A percentile compares a stretch with the other conserved stretches of the same genome.
These are phyloP conservation scores for Wilcoxina mikolae DNA, from an alignment of 495 filamentous ascomycete genomes.

Conservation along the genomic window DNA sequence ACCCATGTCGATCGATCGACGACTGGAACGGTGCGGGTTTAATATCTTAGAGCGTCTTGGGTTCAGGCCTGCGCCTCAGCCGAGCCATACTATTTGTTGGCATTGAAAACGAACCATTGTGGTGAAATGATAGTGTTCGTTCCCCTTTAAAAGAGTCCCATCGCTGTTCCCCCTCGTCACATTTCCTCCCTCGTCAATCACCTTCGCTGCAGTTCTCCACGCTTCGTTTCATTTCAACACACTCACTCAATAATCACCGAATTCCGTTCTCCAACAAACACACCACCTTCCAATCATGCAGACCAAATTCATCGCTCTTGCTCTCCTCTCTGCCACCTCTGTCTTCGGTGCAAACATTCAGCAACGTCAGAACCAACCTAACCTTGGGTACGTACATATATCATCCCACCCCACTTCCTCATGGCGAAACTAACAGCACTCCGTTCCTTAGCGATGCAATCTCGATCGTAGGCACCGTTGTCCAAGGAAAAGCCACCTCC, in stretches of 20 bases:
- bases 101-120: too few species aligned
- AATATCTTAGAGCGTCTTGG: too few species aligned
- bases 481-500: slow-evolving; percentile 1
- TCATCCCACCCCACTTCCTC: not conserved
- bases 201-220: too few species aligned
- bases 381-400: not conserved
- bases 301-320: slow-evolving; percentile 4
- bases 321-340: not conserved
- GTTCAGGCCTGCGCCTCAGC: too few species aligned
- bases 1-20: too few species aligned
- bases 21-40: too few species aligned
- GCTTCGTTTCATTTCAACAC: not conserved
- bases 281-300: not conserved
- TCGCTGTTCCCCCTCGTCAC: too few species aligned
- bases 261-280: not conserved
- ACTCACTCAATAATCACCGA: not conserved
- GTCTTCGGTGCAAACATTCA: not conserved
- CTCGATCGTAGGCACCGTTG: not conserved
- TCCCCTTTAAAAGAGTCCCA: too few species aligned
- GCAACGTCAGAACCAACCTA: not conserved
- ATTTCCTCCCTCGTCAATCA: too few species aligned
- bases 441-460: not conserved
- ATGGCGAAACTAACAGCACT: not conserved
- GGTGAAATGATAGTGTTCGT: too few species aligned
- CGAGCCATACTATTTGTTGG: too few species aligned